These are phyloP conservation scores for Zizania latifolia DNA, from an alignment of 176 grass and related monocot genomes.

Conservation along the genomic window DNA sequence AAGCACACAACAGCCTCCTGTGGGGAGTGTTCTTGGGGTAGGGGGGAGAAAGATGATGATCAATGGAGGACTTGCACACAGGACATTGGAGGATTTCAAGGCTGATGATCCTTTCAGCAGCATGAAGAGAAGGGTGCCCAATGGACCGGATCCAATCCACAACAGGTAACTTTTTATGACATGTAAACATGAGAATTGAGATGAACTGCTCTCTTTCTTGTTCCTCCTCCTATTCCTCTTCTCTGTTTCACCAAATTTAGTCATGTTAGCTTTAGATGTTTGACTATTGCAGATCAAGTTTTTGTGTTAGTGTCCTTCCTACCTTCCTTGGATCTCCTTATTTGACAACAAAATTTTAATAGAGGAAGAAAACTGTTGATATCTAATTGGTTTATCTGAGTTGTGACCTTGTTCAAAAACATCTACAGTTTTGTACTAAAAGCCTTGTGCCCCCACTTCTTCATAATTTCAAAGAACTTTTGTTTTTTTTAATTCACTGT, in stretches of 20 bases:
- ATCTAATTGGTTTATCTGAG: neutral
- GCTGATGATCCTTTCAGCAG: slow-evolving; percentile 27
- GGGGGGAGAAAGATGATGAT: slow-evolving; percentile 10
- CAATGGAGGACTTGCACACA: slow-evolving; percentile 8
- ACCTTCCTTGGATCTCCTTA: slow-evolving; percentile 7
- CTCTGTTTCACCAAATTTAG: neutral
- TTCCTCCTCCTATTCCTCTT: neutral
- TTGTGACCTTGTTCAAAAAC: neutral
- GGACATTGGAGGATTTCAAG: slow-evolving; percentile 14
- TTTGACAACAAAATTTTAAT: neutral
- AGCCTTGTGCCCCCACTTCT: neutral
- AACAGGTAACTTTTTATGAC: slow-evolving; percentile 54
- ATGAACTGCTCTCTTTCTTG: neutral
- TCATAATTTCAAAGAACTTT: neutral
- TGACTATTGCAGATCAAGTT: neutral
- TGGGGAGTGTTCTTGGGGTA: neutral
- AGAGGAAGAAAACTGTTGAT: neutral
- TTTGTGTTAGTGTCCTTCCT: neutral
- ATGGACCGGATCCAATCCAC: slow-evolving; percentile 80
- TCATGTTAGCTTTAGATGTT: neutral
- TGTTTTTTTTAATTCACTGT: neutral
- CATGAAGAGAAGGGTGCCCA: slow-evolving; percentile 63
- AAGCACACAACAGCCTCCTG: neutral
- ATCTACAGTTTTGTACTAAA: neutral
- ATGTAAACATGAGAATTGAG: neutral